Base-by-base conservation (phyloP, 257 asterid species). In the Ophiorrhiza pumila region DNA sequence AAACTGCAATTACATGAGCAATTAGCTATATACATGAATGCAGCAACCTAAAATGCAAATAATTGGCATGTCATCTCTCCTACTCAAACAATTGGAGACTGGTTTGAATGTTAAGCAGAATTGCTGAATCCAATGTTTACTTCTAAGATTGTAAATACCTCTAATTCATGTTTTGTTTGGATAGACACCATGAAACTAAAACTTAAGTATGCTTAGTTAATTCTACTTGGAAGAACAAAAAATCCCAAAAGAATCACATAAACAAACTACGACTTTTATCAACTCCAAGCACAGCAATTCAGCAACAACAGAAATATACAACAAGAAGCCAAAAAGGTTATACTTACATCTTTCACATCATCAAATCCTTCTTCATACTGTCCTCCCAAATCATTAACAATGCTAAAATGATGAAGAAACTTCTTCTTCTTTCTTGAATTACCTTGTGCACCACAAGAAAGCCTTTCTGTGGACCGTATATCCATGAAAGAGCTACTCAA, bases 331-430 rank as follows among this genome's bases (percentile, higher is more conserved):
- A 52, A 56, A 70, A 31, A 8, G 41, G 35, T n/a, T 18, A 27
- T 59, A 10, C 87, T 84, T 57, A 85, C 96, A 66, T 41, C 66
- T 79, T 87, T 89, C 14, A 89, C 88, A 77, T 89, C 96, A 62
- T 76, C 83, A 74, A 84, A 87, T 72, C 87, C 80, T 52, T 87
- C 96, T 18, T 87, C 93, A 18, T 84, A 86, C 43, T 89, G 88
- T 2, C 88, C 96, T 46, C 87, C 91, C 79, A 87, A 53, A 35
- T 88, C 85, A 83, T 65, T 77, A 59, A 84, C 91, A 81, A 87
- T 71, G 2, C 67, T 70, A 31, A 83, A 59, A 56, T 75, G 56
- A 61, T 47, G 63, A 59, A 73, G 20, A n/a, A n/a, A n/a, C 81
- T 79, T 85, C 64, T 79, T 75, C 29, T 74, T 77, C 80, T 76